These are phyloP conservation scores for Senna siamea DNA, from an alignment of 306 rosid genomes.

Conservation along the genomic window DNA sequence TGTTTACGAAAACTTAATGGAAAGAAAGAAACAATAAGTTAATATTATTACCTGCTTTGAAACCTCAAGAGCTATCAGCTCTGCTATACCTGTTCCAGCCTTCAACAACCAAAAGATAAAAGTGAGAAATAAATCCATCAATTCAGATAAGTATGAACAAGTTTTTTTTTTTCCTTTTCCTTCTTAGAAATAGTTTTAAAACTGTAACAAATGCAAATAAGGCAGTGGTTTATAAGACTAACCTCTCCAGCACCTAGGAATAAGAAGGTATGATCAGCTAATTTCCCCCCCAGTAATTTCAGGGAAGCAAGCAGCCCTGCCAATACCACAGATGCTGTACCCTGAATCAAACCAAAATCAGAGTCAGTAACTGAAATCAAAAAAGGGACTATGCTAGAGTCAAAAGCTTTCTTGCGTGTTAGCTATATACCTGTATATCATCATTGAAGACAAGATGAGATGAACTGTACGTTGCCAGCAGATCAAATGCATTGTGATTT, in stretches of 20 bases:
- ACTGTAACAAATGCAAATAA: background rate
- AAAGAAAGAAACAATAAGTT: constrained; percentile 26
- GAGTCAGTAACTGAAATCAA: constrained; percentile 37
- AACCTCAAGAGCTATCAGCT: constrained; percentile 93
- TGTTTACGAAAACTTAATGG: constrained; percentile 3
- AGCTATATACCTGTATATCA: constrained; percentile 74
- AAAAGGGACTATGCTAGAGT: constrained; percentile 20
- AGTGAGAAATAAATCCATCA: constrained; percentile 40
- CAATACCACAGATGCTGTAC: constrained; percentile 96
- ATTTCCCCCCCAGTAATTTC: constrained; percentile 77
- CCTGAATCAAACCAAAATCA: constrained; percentile 58
- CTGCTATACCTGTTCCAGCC: constrained; percentile 99
- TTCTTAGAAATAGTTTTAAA: background rate
- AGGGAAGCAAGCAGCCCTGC: constrained; percentile 89
- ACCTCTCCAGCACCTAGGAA: constrained; percentile 99
- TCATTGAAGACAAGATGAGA: constrained; percentile 96
- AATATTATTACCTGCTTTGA: constrained; percentile 79
- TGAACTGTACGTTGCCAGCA: constrained; percentile 74
- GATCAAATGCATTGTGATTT: constrained; percentile 92
- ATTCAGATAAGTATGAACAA: background rate
- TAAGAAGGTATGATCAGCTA: constrained; percentile 92
- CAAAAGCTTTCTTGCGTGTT: constrained; percentile 21
- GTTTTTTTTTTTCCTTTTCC: background rate
- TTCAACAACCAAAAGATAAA: constrained; percentile 52
- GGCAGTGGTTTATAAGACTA: constrained; percentile 27